Base-by-base conservation (phyloP, 495 filamentous ascomycete genomes). In the Penicillium diatomitis region DNA sequence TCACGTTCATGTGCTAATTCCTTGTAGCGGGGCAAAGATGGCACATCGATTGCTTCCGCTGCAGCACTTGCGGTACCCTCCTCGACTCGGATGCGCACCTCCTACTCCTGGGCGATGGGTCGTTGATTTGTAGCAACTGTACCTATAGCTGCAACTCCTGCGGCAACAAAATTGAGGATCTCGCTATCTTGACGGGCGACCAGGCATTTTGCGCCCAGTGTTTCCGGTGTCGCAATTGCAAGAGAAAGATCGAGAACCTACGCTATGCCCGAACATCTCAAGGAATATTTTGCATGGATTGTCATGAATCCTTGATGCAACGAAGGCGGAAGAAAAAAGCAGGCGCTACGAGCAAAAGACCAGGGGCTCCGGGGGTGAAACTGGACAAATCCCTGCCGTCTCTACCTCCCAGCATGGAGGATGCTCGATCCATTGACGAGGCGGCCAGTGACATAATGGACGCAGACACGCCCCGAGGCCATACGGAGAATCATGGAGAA, bases 221-320 rank as follows among this genome's bases (percentile, higher is more conserved):
- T 70, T 99, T 99, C 69, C 81, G 88, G 58, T 99, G 94, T 66
- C 78, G 94, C 53, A 99, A 97, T 64, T 99, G 94, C 77, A 99
- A 97, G 69, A 78, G 84, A 61, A 94, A 96, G 71, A 99, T 99
- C 40, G 94, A 99, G 65, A 99, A 99, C 63, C 74, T 99, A 46
- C 86, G 94, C 59, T 99, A 99, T 77, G 94, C 94, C 12, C 79
- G 92, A 49, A 99, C 94, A 0, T 96, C 94, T 8, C 92, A 96
- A 64, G 94, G 94, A 35, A 99, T 97, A 44, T 97, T 99, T 64
- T 99, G 94, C 74, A 99, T 99, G 94, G 90, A 85, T 61, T 99
- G 94, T 62, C 94, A 99, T 62, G 94, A 99, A 62, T 90, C 88
- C n/a, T 68, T 99, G 32, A 99, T 99, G 94, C 89, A 92, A 41